Base-by-base conservation (phyloP, 306 rosid genomes). In the Astragalus membranaceus region DNA sequence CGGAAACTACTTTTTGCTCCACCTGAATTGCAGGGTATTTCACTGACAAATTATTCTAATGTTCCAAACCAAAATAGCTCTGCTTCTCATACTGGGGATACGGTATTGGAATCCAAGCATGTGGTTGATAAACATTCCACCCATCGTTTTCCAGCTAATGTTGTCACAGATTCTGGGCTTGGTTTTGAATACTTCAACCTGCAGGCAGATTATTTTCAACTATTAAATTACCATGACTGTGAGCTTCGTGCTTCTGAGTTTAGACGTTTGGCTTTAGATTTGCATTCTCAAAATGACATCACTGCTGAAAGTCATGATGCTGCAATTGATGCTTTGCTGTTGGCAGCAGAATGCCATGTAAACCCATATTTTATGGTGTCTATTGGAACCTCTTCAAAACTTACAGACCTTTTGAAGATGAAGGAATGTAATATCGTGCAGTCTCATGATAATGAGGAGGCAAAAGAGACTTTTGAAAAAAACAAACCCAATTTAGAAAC, bases 321-420 rank as follows among this genome's bases (percentile, higher is more conserved):
- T 73, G 92, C 95, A 47, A 78, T 92, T 73, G 96, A 89, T 86
- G 95, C 98, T 77, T 78, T 92, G 84, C 85, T 92, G 62, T 80
- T 92, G 80, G 95, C 96, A 13, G 96, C 98, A 55, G 98, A 92
- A 80, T 92, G 98, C 79, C 85, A 89, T 78, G 91, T 92, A 55
- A 92, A 92, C 81, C 98, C 98, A 12, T 88, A 77, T 86, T 89
- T 89, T 83, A 86, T 89, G 92, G 75, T 75, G 68, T 75, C 92
- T 70, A 70, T 77, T 58, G 86, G 78, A 76, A 70, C 77, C 50
- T 73, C 80, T 77, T 70, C 87, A 44, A 85, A 86, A 55, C 70
- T 80, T 49, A 55, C 43, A 62, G 87, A 83, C 59, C 72, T 71
- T 63, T 47, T 84, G 52, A 85, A 73, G 56, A 10, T 29, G 16